Percentiles rank a stretch among this genome's conserved stretches.
phyloP scores from a whole-genome alignment of 441 rosid species.

The Melastoma candidum region DNA sequence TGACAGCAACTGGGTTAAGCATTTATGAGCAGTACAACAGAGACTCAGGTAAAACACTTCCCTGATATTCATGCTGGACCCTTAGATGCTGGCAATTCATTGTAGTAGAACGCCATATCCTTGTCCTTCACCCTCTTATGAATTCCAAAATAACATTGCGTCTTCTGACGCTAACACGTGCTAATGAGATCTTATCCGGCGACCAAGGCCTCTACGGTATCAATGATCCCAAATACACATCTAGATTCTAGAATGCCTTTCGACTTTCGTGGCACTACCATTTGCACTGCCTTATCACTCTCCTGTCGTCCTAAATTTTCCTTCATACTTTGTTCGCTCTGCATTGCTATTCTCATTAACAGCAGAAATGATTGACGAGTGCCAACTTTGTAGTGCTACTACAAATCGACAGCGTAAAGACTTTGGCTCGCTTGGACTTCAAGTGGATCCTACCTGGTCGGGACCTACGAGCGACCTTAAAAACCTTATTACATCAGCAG shows the following conservation, averaged over 20 bases:
- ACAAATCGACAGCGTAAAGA: constrained; percentile 10
- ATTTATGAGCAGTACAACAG: constrained; percentile 9
- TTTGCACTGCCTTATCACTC: no score
- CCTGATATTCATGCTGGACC: no score
- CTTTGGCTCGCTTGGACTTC: constrained; percentile 12
- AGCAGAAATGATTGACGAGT: neutral
- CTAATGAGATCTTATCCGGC: no score
- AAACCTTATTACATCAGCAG: neutral
- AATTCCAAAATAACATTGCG: no score
- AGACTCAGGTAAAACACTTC: constrained; percentile 10
- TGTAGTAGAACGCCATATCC: neutral
- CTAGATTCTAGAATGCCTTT: no score
- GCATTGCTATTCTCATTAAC: neutral
- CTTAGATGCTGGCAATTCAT: neutral
- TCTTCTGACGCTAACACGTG: no score
- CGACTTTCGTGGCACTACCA: no score
- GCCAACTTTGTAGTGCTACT: constrained; percentile 7
- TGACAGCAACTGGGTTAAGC: constrained; percentile 9
- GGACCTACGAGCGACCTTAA: neutral
- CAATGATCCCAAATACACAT: no score
- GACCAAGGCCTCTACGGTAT: no score
- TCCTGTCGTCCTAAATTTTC: no score
- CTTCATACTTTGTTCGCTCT: neutral
- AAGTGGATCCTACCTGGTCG: constrained; percentile 16
- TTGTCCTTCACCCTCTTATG: neutral